These are phyloP conservation scores for Monilinia aucupariae DNA, from an alignment of 2,329 filamentous ascomycete species.

Conservation along the genomic window DNA sequence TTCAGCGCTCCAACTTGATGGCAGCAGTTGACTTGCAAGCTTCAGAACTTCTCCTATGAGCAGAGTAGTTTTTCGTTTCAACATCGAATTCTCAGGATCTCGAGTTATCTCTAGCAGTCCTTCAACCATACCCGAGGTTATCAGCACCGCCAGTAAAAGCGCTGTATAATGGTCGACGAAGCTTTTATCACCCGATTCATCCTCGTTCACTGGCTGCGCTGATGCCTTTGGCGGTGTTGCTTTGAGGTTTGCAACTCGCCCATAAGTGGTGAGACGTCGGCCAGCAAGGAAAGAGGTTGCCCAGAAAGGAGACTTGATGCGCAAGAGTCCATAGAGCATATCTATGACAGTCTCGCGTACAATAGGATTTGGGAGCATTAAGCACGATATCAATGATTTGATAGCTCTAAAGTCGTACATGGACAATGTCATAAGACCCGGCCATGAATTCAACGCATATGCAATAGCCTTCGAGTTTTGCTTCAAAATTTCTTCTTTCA, in stretches of 20 bases:
- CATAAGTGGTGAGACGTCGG: conserved; percentile 87
- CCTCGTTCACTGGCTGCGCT: conserved; percentile 46
- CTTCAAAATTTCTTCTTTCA: conserved; percentile 61
- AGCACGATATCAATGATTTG: conserved; percentile 65
- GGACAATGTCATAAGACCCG: conserved; percentile 79
- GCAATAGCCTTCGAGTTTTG: conserved; percentile 90
- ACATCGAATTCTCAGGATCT: conserved; percentile 58
- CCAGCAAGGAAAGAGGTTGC: conserved; percentile 93
- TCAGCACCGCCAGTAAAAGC: conserved; percentile 75
- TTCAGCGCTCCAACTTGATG: conserved; percentile 72
- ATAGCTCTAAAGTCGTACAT: conserved; percentile 85
- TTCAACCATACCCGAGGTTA: conserved; percentile 70
- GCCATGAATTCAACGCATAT: conserved; percentile 88
- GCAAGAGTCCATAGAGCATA: conserved; percentile 69
- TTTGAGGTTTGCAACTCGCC: conserved; percentile 82
- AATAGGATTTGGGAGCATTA: conserved; percentile 51
- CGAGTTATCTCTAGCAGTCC: conserved; percentile 60
- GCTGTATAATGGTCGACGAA: conserved; percentile 93
- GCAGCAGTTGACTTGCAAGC: conserved; percentile 78
- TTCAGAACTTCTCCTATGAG: conserved; percentile 89
- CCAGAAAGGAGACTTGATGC: conserved; percentile 92
- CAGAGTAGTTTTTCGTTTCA: conserved; percentile 85
- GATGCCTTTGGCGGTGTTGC: conserved; percentile 47
- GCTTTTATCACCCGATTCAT: conserved; percentile 70
- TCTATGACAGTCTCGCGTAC: conserved; percentile 78